Percentiles rank a stretch among this genome's conserved stretches.
Conservation (phyloP, 768 basidiomycete genomes). For the Lyophyllum atratum region DNA sequence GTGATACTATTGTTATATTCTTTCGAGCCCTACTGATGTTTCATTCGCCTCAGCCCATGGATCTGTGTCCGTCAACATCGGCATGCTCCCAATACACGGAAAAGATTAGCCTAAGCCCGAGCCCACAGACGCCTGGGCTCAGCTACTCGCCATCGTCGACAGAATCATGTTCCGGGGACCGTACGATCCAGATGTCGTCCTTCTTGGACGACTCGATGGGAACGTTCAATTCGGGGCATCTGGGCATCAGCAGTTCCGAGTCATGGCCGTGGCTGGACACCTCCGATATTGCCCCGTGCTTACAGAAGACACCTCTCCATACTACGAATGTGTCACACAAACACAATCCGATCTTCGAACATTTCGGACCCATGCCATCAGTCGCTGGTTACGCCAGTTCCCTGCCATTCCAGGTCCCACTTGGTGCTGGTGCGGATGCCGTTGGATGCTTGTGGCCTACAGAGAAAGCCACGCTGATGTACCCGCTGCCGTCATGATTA, state of each 20-base stretch:
- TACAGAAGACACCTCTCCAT: not conserved
- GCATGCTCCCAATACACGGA: slow-evolving; percentile 3
- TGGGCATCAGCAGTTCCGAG: slow-evolving; percentile 15
- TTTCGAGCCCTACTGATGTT: not conserved
- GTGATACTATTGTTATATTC: not conserved
- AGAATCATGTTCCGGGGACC: slow-evolving; percentile 55
- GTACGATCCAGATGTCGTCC: slow-evolving; percentile 55
- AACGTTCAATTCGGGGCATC: slow-evolving; percentile 9
- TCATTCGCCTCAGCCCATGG: slow-evolving; percentile 2
- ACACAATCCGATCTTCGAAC: slow-evolving; percentile 1
- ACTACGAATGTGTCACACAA: not conserved
- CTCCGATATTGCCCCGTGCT: not conserved
- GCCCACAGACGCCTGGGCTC: slow-evolving; percentile 58
- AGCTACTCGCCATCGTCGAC: slow-evolving; percentile 63
- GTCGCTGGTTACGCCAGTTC: not conserved
- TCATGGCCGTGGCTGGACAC: slow-evolving; percentile 27
- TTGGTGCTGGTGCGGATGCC: slow-evolving; percentile 1
- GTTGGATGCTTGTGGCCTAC: slow-evolving; percentile 1
- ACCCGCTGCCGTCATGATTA: slow-evolving; percentile 13
- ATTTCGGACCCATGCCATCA: not conserved
- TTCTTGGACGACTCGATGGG: slow-evolving; percentile 48
- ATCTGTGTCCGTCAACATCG: not conserved
- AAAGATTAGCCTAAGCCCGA: slow-evolving; percentile 32
- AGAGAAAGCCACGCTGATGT: slow-evolving; percentile 8
- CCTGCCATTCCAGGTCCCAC: slow-evolving; percentile 1